A percentile compares a stretch with the other conserved stretches of the same genome.
Evolutionary conservation across 129 eudicot genomes (phyloP).

Genomic region (Tagetes patula): DNA sequence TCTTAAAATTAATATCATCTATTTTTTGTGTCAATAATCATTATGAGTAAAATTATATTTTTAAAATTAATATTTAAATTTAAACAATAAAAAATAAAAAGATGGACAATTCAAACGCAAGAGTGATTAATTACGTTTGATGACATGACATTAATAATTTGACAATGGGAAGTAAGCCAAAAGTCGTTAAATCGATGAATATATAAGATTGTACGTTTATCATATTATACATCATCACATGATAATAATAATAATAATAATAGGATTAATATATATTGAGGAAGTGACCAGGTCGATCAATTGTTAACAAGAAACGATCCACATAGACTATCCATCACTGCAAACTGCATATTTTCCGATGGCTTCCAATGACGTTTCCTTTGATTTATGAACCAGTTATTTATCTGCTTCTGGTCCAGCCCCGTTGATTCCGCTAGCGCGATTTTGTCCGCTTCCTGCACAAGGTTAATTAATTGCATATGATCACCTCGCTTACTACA

Average conservation of each 20-base stretch:
- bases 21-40: too few species aligned
- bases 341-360: conserved; percentile 61
- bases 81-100: too few species aligned
- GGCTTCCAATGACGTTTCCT: conserved; percentile 73
- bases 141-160: too few species aligned
- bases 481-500: too few species aligned
- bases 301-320: conserved; percentile 45
- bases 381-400: conserved; percentile 77
- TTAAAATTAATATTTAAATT: too few species aligned
- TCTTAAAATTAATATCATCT: too few species aligned
- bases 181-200: conserved; percentile 1
- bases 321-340: conserved; percentile 45
- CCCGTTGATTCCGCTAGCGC: conserved; percentile 63
- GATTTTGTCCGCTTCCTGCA: conserved; percentile 65
- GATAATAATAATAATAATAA: too few species aligned
- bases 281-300: background rate
- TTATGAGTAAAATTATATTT: too few species aligned
- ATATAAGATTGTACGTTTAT: conserved; percentile 21
- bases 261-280: too few species aligned
- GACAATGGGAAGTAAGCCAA: background rate
- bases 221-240: background rate
- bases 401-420: conserved; percentile 65
- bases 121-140: too few species aligned
- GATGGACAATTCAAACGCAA: too few species aligned
- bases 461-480: background rate